A percentile compares a stretch with the other conserved stretches of the same genome.
These are phyloP conservation scores for Apiospora sp. DNA, from an alignment of 2,329 filamentous ascomycete genomes.

Conservation along the genomic window DNA sequence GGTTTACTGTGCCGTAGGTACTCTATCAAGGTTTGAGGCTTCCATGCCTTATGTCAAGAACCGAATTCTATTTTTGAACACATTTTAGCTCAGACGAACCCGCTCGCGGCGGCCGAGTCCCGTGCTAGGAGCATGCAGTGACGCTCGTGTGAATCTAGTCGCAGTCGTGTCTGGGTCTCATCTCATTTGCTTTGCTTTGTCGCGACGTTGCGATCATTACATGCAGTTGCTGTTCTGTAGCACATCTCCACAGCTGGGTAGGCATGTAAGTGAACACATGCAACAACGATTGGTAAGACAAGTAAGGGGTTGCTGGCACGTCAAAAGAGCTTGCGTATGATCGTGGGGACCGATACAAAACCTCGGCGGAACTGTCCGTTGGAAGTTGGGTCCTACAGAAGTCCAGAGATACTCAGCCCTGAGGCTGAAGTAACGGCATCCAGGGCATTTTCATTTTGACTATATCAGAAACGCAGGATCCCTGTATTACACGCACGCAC, in stretches of 20 bases:
- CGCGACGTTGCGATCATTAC: neutral
- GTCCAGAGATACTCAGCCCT: conserved; percentile 1
- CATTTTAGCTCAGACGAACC: neutral
- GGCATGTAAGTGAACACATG: neutral
- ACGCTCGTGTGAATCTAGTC: neutral
- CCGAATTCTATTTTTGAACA: neutral
- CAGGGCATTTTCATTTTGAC: neutral
- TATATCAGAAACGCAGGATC: conserved; percentile 10
- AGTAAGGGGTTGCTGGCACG: neutral
- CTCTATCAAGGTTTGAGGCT: neutral
- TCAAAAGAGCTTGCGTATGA: neutral
- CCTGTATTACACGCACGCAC: neutral
- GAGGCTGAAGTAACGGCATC: neutral
- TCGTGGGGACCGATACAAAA: neutral
- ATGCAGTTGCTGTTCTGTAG: neutral
- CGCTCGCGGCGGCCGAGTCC: neutral
- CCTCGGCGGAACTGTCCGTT: neutral
- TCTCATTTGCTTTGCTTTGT: neutral
- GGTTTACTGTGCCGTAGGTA: neutral
- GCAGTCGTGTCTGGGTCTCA: neutral
- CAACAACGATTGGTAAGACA: neutral
- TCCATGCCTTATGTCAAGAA: neutral
- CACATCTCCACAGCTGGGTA: neutral
- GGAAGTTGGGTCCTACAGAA: neutral
- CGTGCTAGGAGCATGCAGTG: neutral